Conservation (phyloP, 352 stramenopile species). For the Phytopythium oedochilum region DNA sequence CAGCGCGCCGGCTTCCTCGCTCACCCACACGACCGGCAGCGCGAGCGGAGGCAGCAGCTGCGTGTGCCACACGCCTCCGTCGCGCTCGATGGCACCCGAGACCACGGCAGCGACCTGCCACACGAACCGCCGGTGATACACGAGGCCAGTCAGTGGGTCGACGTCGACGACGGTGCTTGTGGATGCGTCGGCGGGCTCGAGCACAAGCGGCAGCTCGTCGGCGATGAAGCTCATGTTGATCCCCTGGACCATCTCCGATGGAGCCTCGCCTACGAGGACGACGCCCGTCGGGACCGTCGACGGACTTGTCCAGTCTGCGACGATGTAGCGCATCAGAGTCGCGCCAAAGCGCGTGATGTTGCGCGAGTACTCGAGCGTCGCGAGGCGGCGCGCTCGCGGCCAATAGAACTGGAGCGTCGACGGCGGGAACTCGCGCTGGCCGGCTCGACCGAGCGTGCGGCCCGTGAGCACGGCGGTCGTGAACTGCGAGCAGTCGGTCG, state of each 20-base stretch:
- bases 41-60: slow-evolving; percentile 14
- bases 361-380: slow-evolving; percentile 25
- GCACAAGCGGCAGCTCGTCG: slow-evolving; percentile 31
- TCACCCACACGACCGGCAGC: slow-evolving; percentile 44
- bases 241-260: background rate
- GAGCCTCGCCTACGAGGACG: background rate
- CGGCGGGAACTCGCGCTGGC: slow-evolving; percentile 24
- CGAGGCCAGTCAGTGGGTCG: slow-evolving; percentile 37
- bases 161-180: slow-evolving; percentile 33
- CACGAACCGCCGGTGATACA: slow-evolving; percentile 39
- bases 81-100: slow-evolving; percentile 5
- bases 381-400: slow-evolving; percentile 33
- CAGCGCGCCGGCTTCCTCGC: slow-evolving; percentile 39
- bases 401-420: slow-evolving; percentile 52
- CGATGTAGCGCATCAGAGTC: slow-evolving; percentile 38
- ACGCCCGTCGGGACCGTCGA: slow-evolving; percentile 23
- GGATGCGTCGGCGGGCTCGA: slow-evolving; percentile 9
- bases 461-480: slow-evolving; percentile 31
- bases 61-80: slow-evolving; percentile 35
- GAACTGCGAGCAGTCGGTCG: slow-evolving; percentile 61
- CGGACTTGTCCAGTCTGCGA: slow-evolving; percentile 31
- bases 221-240: slow-evolving; percentile 48
- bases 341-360: slow-evolving; percentile 54
- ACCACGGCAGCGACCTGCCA: slow-evolving; percentile 37
- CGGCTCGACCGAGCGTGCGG: slow-evolving; percentile 10